A percentile compares a stretch with the other conserved stretches of the same genome.
These are phyloP conservation scores for Cryptosporidium tyzzeri DNA, from an alignment of 169 alveolate genomes.

Conservation along the genomic window DNA sequence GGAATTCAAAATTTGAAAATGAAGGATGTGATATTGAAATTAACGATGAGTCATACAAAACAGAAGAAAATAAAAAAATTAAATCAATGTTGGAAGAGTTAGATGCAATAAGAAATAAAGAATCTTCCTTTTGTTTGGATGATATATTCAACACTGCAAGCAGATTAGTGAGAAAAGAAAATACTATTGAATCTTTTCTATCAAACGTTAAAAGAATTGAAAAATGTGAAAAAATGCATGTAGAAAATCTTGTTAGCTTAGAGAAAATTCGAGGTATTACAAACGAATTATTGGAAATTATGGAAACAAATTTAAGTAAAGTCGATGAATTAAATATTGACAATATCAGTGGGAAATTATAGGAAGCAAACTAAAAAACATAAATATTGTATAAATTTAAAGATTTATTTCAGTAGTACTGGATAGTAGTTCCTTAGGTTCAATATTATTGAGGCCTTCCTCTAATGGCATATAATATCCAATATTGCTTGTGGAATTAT, in stretches of 20 bases:
- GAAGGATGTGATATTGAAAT: background rate
- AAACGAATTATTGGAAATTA: background rate
- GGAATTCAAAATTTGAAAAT: background rate
- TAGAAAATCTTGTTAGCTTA: slow-evolving; percentile 2
- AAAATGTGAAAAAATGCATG: slow-evolving; percentile 1
- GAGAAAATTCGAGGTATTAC: slow-evolving; percentile 2
- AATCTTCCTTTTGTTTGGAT: background rate
- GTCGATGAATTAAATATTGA: background rate
- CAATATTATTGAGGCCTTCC: background rate
- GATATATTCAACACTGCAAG: background rate
- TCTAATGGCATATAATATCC: background rate
- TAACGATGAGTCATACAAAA: slow-evolving; percentile 11
- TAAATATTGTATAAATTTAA: background rate
- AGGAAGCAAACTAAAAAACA: background rate
- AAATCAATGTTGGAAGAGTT: slow-evolving; percentile 14
- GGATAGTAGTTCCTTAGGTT: background rate
- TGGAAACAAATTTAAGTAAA: background rate
- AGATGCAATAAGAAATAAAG: background rate
- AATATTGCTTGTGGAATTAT: background rate
- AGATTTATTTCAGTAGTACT: background rate
- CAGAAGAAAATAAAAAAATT: slow-evolving; percentile 6
- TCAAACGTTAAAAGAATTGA: background rate
- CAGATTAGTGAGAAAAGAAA: background rate
- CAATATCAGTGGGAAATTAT: background rate
- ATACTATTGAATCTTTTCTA: background rate